A percentile compares a stretch with the other conserved stretches of the same genome.
These are phyloP conservation scores for Westerdykella ornata DNA, from an alignment of 2,329 filamentous ascomycete genomes.

Conservation along the genomic window DNA sequence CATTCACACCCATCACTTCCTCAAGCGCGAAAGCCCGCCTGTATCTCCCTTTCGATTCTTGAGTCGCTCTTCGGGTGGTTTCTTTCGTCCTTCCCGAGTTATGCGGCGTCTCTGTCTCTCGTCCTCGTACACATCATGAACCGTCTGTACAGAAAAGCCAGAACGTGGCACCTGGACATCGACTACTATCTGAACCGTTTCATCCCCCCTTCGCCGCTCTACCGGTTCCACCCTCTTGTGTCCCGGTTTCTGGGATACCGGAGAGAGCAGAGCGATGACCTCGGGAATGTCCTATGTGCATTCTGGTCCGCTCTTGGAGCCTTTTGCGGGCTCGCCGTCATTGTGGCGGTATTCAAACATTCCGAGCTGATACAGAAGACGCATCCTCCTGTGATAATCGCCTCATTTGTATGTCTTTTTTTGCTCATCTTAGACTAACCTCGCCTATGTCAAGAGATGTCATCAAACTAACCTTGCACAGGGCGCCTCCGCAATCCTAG, in stretches of 20 bases:
- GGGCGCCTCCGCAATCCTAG: constrained; percentile 44
- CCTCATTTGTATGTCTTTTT: constrained; percentile 33
- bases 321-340: constrained; percentile 39
- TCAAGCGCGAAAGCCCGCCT: constrained; percentile 1
- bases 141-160: constrained; percentile 2
- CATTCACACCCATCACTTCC: background rate
- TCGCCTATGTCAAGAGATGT: background rate
- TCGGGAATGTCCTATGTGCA: constrained; percentile 39
- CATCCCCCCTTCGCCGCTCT: constrained; percentile 59
- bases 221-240: constrained; percentile 57
- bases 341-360: constrained; percentile 40
- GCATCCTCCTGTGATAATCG: constrained; percentile 41
- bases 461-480: constrained; percentile 13
- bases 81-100: background rate
- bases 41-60: background rate
- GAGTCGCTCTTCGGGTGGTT: background rate
- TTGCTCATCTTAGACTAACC: background rate
- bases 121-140: background rate
- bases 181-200: constrained; percentile 68
- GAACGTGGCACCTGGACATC: constrained; percentile 58
- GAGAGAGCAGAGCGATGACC: constrained; percentile 32
- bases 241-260: constrained; percentile 57
- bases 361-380: constrained; percentile 32
- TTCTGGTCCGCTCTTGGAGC: constrained; percentile 41
- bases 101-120: background rate